Conservation (phyloP, 2,329 filamentous ascomycete genomes). For the Fusarium tuaranense region DNA sequence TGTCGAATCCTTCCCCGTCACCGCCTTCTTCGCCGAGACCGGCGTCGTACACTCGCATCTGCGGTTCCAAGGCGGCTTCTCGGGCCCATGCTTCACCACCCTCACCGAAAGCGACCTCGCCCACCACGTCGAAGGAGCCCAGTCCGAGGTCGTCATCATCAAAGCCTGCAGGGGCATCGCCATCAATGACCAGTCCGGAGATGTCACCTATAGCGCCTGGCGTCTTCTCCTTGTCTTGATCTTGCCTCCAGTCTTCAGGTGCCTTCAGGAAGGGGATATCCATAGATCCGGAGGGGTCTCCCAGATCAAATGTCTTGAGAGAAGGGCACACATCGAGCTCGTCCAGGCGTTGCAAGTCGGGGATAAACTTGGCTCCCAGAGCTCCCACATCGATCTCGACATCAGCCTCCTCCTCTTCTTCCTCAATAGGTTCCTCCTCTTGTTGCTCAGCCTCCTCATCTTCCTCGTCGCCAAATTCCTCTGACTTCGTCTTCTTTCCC, state of each 20-base stretch:
- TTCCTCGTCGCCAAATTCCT: slow-evolving; percentile 54
- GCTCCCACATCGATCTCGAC: slow-evolving; percentile 82
- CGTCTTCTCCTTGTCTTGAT: slow-evolving; percentile 72
- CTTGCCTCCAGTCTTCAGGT: slow-evolving; percentile 84
- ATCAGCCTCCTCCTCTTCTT: slow-evolving; percentile 56
- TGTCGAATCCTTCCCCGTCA: slow-evolving; percentile 54
- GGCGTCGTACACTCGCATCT: slow-evolving; percentile 82
- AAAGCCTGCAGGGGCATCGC: slow-evolving; percentile 85
- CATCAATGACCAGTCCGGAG: slow-evolving; percentile 86
- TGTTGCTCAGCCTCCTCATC: slow-evolving; percentile 50
- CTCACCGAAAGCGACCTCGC: slow-evolving; percentile 90
- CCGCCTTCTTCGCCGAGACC: slow-evolving; percentile 68
- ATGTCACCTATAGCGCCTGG: slow-evolving; percentile 70
- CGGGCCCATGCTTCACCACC: slow-evolving; percentile 96
- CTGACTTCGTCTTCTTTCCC: slow-evolving; percentile 51
- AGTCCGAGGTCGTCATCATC: slow-evolving; percentile 76
- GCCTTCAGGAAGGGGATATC: slow-evolving; percentile 94
- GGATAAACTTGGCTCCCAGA: slow-evolving; percentile 86
- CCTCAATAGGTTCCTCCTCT: slow-evolving; percentile 48
- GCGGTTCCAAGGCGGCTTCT: slow-evolving; percentile 87
- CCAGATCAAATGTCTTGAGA: slow-evolving; percentile 92
- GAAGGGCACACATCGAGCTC: slow-evolving; percentile 94
- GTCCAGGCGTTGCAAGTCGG: slow-evolving; percentile 80
- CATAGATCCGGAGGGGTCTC: slow-evolving; percentile 84
- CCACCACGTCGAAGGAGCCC: slow-evolving; percentile 76